Base-by-base conservation (phyloP, 2,329 filamentous ascomycete genomes). In the Bipolaris sorokiniana region DNA sequence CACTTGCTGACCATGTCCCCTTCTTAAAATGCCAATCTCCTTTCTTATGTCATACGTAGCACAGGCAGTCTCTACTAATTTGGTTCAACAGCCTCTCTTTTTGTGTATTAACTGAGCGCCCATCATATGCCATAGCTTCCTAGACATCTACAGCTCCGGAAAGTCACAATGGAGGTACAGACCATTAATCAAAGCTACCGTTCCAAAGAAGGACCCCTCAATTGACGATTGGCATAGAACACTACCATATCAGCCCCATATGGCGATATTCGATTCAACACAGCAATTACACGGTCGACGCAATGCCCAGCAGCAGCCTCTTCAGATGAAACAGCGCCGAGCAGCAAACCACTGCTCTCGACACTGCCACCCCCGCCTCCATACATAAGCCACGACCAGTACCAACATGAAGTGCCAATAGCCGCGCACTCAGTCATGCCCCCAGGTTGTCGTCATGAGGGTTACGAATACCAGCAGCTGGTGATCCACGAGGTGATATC, bases 401-500 rank as follows among this genome's bases (percentile, higher is more conserved):
- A 50, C n/a, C 26, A 20, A 13, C 41, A 51, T 38, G 47, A 45
- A 18, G 40, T 41, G 5, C 9, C 40, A 50, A 34, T 28, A 23
- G 15, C 7, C 26, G 13, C 33, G 22, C 33, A 37, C 5, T 23
- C 33, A 13, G 46, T 5, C n/a, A 28, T 15, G 22, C 7, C 9
- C 18, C 10, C 22, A 18, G 15, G 13, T 11, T 38, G 46, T 37
- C 33, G 23, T 9, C 7, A 65, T 74, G 63, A 76, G 70, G 2
- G 78, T 72, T 33, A 46, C 9, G 18, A 47, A 33, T 44, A 45
- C 31, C 28, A 16, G 13, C 22, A 34, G n/a, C 53, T 47, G 10
- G 38, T 42, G 15, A 45, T 41, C 38, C 16, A 18, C 41, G 33
- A 38, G 42, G 22, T 23, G 26, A 18, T 22, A 13, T 44, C 47